Conservation (phyloP, 176 grass and related monocot species). For the Elymus sibiricus region DNA sequence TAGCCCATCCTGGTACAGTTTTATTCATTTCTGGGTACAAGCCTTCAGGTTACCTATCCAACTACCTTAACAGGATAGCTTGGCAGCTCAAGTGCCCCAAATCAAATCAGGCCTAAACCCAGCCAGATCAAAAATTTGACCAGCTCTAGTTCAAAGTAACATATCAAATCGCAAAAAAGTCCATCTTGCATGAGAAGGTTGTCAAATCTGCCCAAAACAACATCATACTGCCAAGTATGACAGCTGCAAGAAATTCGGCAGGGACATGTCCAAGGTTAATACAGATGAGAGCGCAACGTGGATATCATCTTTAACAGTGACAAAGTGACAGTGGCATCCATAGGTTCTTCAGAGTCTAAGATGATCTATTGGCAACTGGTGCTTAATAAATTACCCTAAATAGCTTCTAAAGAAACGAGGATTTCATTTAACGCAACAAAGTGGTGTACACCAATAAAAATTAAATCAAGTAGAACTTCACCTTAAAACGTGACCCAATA, state of each 20-base stretch:
- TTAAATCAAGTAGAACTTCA: slow-evolving; percentile 41
- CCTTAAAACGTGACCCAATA: slow-evolving; percentile 96
- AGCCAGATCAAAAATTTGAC: not conserved
- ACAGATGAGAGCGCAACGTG: not conserved
- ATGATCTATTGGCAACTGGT: not conserved
- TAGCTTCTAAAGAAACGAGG: slow-evolving; percentile 5
- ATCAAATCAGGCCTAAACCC: not conserved
- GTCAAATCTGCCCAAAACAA: no score
- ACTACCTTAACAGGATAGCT: slow-evolving; percentile 3
- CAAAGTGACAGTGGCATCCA: slow-evolving; percentile 3
- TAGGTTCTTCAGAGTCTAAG: not conserved
- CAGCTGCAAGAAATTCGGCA: no score
- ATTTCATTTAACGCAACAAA: not conserved
- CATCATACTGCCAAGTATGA: no score
- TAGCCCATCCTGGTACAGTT: not conserved
- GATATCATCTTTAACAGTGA: not conserved
- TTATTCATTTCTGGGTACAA: not conserved
- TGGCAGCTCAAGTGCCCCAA: not conserved
- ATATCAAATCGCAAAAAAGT: not conserved
- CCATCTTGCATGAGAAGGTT: no score
- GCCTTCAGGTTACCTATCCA: not conserved
- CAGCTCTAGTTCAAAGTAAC: not conserved
- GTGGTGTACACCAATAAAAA: not conserved
- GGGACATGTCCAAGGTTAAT: not conserved
- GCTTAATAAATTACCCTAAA: slow-evolving; percentile 8